Percentiles rank a stretch among this genome's conserved stretches.
These are phyloP conservation scores for Aureococcus anophagefferens DNA, from an alignment of 108 stramenopile species.

Conservation along the genomic window DNA sequence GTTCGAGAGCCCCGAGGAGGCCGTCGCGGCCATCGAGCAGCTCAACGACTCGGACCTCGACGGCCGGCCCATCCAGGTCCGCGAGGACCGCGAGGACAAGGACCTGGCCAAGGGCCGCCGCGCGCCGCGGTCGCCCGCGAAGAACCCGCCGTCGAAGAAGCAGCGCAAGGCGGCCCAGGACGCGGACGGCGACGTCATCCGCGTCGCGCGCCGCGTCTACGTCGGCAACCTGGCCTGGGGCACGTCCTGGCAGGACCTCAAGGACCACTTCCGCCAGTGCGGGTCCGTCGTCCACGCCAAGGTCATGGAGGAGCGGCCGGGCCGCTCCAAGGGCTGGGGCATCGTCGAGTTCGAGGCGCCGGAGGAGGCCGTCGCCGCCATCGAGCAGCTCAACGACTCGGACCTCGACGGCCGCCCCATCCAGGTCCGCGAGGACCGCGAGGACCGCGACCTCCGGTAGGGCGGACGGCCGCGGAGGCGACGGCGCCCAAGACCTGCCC, in stretches of 20 bases:
- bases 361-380: conserved; percentile 72
- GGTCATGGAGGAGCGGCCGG: neutral
- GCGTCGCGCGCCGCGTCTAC: conserved; percentile 36
- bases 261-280: conserved; percentile 75
- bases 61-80: conserved; percentile 60
- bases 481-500: too few relatives aligned
- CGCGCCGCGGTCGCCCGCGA: too few relatives aligned
- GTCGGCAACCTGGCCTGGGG: conserved; percentile 79
- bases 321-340: conserved; percentile 71
- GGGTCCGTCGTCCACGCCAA: conserved; percentile 47
- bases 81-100: conserved; percentile 54
- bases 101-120: too few relatives aligned
- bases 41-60: conserved; percentile 67
- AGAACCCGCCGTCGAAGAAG: too few relatives aligned
- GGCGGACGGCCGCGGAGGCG: too few relatives aligned
- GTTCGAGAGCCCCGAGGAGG: conserved; percentile 64
- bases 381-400: conserved; percentile 65
- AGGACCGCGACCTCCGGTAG: conserved; percentile 2
- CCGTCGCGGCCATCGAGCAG: conserved; percentile 57
- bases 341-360: conserved; percentile 79
- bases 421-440: conserved; percentile 76
- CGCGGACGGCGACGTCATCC: too few relatives aligned
- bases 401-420: conserved; percentile 69
- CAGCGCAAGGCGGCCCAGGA: too few relatives aligned
- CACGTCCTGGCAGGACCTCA: conserved; percentile 80